Conservation (phyloP, 495 filamentous ascomycete species). For the Apodospora peruviana region DNA sequence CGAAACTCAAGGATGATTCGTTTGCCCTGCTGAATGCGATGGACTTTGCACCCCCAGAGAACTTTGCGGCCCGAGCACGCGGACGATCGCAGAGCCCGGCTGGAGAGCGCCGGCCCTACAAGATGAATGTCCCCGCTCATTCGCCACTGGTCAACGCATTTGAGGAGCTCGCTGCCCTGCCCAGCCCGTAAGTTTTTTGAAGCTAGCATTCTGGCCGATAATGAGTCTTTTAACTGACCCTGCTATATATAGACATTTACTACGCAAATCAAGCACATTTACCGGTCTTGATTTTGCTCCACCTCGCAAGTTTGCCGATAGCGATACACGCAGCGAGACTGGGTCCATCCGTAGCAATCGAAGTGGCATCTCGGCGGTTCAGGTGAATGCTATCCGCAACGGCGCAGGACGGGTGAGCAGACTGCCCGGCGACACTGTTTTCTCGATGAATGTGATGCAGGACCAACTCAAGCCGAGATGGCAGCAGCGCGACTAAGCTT, state of each 20-base stretch:
- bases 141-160: constrained; percentile 75
- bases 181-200: constrained; percentile 76
- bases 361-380: constrained; percentile 67
- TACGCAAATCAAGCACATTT: constrained; percentile 86
- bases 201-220: not conserved
- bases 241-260: constrained; percentile 55
- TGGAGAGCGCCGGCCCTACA: constrained; percentile 70
- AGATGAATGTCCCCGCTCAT: constrained; percentile 61
- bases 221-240: constrained; percentile 2
- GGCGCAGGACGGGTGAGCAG: constrained; percentile 89
- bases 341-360: constrained; percentile 85
- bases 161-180: constrained; percentile 78
- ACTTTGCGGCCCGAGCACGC: constrained; percentile 58
- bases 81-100: constrained; percentile 78
- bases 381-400: constrained; percentile 71
- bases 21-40: constrained; percentile 61
- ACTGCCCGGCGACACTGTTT: constrained; percentile 76
- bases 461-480: constrained; percentile 70
- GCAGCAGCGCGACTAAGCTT: too few species aligned
- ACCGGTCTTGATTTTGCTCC: constrained; percentile 94
- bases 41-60: constrained; percentile 81
- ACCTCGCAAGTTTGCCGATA: constrained; percentile 74
- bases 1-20: constrained; percentile 78
- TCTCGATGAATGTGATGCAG: constrained; percentile 67
- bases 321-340: constrained; percentile 68